Evolutionary conservation across 495 filamentous ascomycete species (phyloP), one percentile per base, ranked within the genome.

Genomic region (Polyplosphaeria fusca): DNA sequence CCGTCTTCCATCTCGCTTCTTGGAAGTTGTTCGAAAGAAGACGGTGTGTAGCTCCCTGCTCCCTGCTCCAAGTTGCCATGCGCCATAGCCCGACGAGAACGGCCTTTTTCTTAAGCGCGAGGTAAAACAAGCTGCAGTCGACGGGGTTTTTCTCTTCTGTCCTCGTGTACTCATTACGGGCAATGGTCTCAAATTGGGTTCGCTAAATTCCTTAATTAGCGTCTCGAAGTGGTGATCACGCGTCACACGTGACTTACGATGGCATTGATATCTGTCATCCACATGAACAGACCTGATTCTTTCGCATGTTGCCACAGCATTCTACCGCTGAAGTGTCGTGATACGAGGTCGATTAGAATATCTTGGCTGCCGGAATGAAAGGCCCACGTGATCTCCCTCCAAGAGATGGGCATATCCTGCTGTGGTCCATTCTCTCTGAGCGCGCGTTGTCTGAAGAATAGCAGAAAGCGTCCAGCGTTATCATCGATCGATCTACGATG

Each of bases 311-410:
- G 79, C 93, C 93, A 98, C 11, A 85, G 73, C 74, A 96, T 74
- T 52, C 82, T 82, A 0, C 83, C 84, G 61, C 88, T 82, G 69
- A 86, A 88, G 58, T 93, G 89, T 16, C 79, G 74, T 5, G 84
- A 86, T n/a, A 96, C 86, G 55, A 95, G 81, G 68, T 96, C 91
- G 1, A 89, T 73, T 5, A 99, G 75, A 38, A 97, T 93, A 67
- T 97, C 94, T 70, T 99, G 93, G 51, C 88, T 95, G 13, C 73
- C 79, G 58, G 89, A 95, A 70, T 96, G 90, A 61, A 86, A 92
- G 19, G 92, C 94, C 91, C 92, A 97, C 43, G 86, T 85, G 53
- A 95, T 92, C 65, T 96, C 92, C 69, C 94, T 78, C 89, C 91
- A 99, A 3, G 87, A 86, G 60, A 96, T 82, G 18, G 82, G 77